Evolutionary conservation across 2,329 filamentous ascomycete genomes (phyloP).

Genomic region (Colletotrichum higginsianum): DNA sequence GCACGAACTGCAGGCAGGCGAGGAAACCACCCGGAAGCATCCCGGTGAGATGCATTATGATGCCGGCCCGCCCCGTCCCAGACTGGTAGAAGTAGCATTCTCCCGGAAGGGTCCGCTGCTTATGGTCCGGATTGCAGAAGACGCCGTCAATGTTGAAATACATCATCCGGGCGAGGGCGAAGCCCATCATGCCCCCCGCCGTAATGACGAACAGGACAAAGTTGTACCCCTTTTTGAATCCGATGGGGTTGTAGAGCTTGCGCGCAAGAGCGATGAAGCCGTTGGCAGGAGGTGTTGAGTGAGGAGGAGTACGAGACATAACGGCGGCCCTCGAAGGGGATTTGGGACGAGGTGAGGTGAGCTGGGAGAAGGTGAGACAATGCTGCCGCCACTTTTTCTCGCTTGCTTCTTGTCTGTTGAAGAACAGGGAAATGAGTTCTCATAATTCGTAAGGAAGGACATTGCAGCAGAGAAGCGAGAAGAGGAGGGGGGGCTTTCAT

Average conservation of each 20-base stretch:
- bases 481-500: conserved; percentile 3
- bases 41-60: conserved; percentile 61
- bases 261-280: conserved; percentile 44
- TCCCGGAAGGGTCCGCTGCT: conserved; percentile 48
- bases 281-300: conserved; percentile 38
- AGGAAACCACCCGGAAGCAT: conserved; percentile 63
- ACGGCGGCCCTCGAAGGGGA: background rate
- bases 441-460: background rate
- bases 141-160: conserved; percentile 61
- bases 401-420: conserved; percentile 28
- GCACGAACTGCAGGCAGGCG: conserved; percentile 64
- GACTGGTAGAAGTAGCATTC: conserved; percentile 56
- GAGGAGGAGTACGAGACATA: conserved; percentile 23
- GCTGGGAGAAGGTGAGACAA: conserved; percentile 20
- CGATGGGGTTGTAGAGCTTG: conserved; percentile 61
- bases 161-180: conserved; percentile 62
- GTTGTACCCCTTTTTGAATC: conserved; percentile 72
- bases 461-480: background rate
- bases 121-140: conserved; percentile 50
- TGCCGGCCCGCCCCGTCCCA: conserved; percentile 53
- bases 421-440: conserved; percentile 15
- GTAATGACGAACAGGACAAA: conserved; percentile 68
- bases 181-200: conserved; percentile 61
- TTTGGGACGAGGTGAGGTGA: background rate
- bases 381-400: conserved; percentile 1